Conservation (phyloP, 1,284 basidiomycete genomes). For the Takashimella tepidaria region DNA sequence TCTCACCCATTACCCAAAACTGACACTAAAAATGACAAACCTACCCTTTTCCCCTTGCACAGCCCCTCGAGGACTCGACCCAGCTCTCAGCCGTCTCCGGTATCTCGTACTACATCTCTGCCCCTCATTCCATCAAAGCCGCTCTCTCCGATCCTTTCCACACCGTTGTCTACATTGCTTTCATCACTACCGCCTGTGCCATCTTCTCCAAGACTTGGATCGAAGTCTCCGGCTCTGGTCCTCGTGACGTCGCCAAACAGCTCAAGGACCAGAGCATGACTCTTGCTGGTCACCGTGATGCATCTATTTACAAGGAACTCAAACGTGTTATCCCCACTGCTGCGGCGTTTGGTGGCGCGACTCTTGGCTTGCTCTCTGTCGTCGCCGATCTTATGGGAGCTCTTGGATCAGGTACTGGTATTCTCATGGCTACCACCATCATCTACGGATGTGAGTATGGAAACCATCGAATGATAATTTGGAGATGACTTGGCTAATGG, state of each 20-base stretch:
- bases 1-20: too few relatives aligned
- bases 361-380: slow-evolving; percentile 89
- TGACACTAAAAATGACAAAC: background rate
- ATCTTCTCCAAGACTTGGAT: slow-evolving; percentile 99
- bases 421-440: slow-evolving; percentile 94
- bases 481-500: slow-evolving; percentile 7
- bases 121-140: slow-evolving; percentile 83
- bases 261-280: slow-evolving; percentile 99
- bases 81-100: slow-evolving; percentile 90
- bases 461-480: background rate
- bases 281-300: slow-evolving; percentile 95
- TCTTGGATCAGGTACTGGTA: slow-evolving; percentile 94
- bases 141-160: slow-evolving; percentile 90
- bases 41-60: slow-evolving; percentile 44
- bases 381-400: slow-evolving; percentile 95
- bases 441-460: slow-evolving; percentile 78
- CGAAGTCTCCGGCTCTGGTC: slow-evolving; percentile 92
- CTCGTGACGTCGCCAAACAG: slow-evolving; percentile 94
- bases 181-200: slow-evolving; percentile 91
- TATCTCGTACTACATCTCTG: slow-evolving; percentile 95
- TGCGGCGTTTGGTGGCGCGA: slow-evolving; percentile 92
- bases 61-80: slow-evolving; percentile 85
- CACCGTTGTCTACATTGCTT: slow-evolving; percentile 82
- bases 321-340: slow-evolving; percentile 97
- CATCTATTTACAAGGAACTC: slow-evolving; percentile 97